phyloP scores from a whole-genome alignment of 176 grass and related monocot genomes.

The Lolium perenne region DNA sequence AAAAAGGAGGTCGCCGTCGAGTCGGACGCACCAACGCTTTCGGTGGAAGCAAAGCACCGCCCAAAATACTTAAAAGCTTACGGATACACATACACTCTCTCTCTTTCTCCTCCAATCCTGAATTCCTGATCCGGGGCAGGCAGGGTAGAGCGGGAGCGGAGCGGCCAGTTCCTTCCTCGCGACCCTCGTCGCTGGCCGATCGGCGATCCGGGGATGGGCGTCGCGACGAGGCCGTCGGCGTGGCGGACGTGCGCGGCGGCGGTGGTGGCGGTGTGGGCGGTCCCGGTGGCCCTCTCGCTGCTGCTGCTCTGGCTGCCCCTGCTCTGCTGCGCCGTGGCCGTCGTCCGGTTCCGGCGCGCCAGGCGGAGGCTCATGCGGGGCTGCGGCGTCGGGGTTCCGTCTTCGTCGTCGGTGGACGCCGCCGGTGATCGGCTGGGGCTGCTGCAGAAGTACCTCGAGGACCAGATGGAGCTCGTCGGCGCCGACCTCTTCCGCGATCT shows the following conservation, averaged over 20 bases:
- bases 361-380: constrained; percentile 17
- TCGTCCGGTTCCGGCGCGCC: constrained; percentile 42
- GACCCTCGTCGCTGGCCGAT: neutral
- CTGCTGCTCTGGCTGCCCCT: constrained; percentile 50
- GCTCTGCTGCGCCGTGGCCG: constrained; percentile 56
- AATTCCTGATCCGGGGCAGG: neutral
- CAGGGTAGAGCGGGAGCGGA: neutral
- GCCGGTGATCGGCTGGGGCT: constrained; percentile 23
- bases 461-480: constrained; percentile 75
- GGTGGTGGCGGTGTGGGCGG: constrained; percentile 37
- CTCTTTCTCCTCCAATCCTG: neutral
- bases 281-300: constrained; percentile 52
- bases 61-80: neutral
- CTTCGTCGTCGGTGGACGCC: neutral
- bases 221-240: neutral
- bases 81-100: neutral
- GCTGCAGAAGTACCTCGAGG: constrained; percentile 68
- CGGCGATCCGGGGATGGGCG: neutral
- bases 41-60: constrained; percentile 12
- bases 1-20: neutral
- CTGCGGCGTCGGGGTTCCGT: neutral
- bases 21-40: constrained; percentile 12
- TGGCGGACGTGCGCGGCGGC: constrained; percentile 29
- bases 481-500: constrained; percentile 7
- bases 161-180: neutral